Conservation (phyloP, 257 asterid genomes). For the Striga asiatica region DNA sequence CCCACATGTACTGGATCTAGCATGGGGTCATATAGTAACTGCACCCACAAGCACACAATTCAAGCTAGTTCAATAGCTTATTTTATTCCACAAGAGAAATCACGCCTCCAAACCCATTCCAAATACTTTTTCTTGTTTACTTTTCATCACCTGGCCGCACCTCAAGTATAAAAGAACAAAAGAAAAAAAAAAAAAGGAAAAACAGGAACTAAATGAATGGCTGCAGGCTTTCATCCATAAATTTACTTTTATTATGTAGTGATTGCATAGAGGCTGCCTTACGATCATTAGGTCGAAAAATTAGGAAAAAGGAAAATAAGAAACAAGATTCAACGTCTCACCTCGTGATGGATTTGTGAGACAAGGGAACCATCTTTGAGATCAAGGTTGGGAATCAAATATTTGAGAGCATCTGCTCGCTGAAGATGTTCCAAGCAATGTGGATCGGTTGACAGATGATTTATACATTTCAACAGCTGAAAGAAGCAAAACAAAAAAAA, state of each 20-base stretch:
- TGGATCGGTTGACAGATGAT: constrained; percentile 90
- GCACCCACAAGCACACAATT: no score
- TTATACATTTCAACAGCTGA: constrained; percentile 86
- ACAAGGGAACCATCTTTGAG: constrained; percentile 90
- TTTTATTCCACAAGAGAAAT: no score
- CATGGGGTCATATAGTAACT: no score
- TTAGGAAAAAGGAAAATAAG: constrained; percentile 1
- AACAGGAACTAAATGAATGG: not conserved
- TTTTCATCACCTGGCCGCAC: no score
- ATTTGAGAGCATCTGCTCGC: constrained; percentile 91
- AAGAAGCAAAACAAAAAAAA: constrained; percentile 12
- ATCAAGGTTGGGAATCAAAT: constrained; percentile 96
- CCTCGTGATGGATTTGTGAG: constrained; percentile 95
- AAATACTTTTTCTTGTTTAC: no score
- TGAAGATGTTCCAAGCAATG: constrained; percentile 95
- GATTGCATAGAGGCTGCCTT: not conserved
- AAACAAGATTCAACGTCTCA: constrained; percentile 22
- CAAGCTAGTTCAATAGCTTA: no score
- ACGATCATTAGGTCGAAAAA: not conserved
- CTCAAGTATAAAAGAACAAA: no score
- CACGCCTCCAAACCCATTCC: no score
- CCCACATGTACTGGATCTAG: no score
- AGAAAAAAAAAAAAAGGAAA: not conserved
- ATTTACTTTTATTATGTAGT: not conserved
- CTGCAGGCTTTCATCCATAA: no score